phyloP scores from a whole-genome alignment of 495 filamentous ascomycete species.

The Penicillium subrubescens region DNA sequence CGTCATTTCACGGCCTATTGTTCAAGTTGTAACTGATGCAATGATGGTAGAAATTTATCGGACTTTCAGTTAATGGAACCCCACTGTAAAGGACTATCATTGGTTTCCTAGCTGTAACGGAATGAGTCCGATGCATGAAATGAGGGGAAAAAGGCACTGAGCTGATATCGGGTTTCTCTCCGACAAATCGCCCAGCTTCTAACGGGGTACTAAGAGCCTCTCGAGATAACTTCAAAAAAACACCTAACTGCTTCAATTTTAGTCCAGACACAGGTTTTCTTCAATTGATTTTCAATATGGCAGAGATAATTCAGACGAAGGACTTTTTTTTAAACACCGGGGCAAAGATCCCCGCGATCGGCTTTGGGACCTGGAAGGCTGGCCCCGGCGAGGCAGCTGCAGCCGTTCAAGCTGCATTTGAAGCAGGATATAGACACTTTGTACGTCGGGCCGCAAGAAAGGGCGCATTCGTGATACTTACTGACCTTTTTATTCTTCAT shows the following conservation, averaged over 20 bases:
- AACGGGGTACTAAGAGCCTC: not conserved
- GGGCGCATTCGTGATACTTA: not conserved
- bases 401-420: conserved; percentile 39
- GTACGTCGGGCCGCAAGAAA: conserved; percentile 36
- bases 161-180: conserved; percentile 13
- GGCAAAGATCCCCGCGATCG: conserved; percentile 64
- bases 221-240: not conserved
- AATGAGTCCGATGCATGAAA: not conserved
- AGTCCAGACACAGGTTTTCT: not conserved
- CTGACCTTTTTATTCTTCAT: not conserved
- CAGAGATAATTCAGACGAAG: conserved; percentile 11
- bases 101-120: not conserved
- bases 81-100: not conserved
- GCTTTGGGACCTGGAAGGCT: conserved; percentile 57
- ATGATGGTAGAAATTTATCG: too few species aligned
- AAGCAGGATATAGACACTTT: conserved; percentile 58
- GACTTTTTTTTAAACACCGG: conserved; percentile 67
- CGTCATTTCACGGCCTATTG: too few species aligned
- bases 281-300: not conserved
- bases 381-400: conserved; percentile 27
- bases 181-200: not conserved
- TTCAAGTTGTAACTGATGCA: too few species aligned
- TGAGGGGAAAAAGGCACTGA: not conserved
- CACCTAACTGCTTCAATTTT: not conserved
- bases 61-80: too few species aligned